Percentiles rank a stretch among this genome's conserved stretches.
phyloP scores from a whole-genome alignment of 306 rosid species.

The Prunus mongolica region DNA sequence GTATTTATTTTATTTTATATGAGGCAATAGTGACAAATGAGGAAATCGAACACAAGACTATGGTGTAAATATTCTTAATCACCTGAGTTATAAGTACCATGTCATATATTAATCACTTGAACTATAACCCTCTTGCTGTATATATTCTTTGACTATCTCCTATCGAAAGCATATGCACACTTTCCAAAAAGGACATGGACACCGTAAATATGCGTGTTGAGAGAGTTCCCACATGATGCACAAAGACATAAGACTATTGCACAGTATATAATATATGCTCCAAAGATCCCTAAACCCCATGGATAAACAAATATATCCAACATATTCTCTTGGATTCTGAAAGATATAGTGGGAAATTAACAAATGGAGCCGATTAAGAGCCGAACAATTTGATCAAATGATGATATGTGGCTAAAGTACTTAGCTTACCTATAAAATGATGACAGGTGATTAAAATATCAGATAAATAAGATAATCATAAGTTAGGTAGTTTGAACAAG shows the following conservation, averaged over 20 bases:
- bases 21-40: no score
- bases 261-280: conserved; percentile 12
- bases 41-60: no score
- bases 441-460: conserved; percentile 16
- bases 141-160: no score
- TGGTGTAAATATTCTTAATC: no score
- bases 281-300: conserved; percentile 23
- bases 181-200: conserved; percentile 45
- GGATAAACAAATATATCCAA: conserved; percentile 21
- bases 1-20: background rate
- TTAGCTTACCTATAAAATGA: conserved; percentile 22
- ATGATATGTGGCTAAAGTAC: conserved; percentile 20
- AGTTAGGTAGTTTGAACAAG: conserved; percentile 25
- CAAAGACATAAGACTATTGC: conserved; percentile 7
- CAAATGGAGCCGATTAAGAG: conserved; percentile 11
- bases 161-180: conserved; percentile 35
- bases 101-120: no score
- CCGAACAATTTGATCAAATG: conserved; percentile 21
- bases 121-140: fast-evolving
- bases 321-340: conserved; percentile 32
- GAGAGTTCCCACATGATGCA: background rate
- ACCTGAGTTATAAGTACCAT: fast-evolving
- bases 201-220: no score
- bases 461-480: conserved; percentile 17
- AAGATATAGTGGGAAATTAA: conserved; percentile 11